These are phyloP conservation scores for Termitomyces sp. DNA, from an alignment of 768 basidiomycete genomes.

Conservation along the genomic window DNA sequence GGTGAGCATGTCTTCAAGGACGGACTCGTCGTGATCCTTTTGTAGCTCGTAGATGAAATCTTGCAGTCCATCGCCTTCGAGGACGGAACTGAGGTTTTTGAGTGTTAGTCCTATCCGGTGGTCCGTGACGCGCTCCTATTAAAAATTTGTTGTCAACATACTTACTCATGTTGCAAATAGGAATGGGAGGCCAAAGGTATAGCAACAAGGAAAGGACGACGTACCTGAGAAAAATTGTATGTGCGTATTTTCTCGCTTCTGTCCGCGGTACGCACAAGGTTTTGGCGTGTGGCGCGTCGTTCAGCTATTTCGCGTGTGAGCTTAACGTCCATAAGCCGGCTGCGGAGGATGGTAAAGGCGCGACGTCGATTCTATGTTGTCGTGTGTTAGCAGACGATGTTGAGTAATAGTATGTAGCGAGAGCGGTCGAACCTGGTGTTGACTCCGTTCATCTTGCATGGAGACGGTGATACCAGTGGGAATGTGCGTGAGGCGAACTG, in stretches of 20 bases:
- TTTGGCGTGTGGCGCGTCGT: conserved; percentile 66
- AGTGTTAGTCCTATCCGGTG: conserved; percentile 82
- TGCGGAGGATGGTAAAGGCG: conserved; percentile 87
- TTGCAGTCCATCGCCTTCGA: conserved; percentile 65
- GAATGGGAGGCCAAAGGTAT: background rate
- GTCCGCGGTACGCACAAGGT: conserved; percentile 78
- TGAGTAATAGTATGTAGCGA: background rate
- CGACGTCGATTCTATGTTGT: conserved; percentile 77
- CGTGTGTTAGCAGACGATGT: background rate
- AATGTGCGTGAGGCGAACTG: conserved; percentile 89
- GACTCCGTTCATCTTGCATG: conserved; percentile 97
- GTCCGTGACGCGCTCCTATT: conserved; percentile 88
- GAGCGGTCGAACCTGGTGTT: conserved; percentile 70
- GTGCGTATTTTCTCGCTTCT: conserved; percentile 95
- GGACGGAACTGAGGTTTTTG: conserved; percentile 60
- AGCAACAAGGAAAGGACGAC: conserved; percentile 1
- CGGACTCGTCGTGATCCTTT: conserved; percentile 31
- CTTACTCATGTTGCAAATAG: background rate
- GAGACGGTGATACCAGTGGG: conserved; percentile 94
- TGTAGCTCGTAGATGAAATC: conserved; percentile 57
- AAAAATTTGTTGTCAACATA: background rate
- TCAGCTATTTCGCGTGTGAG: conserved; percentile 67
- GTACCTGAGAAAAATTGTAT: conserved; percentile 88
- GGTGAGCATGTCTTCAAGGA: background rate
- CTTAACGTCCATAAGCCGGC: conserved; percentile 82